Evolutionary conservation across 306 rosid genomes (phyloP).

Genomic region (Acacia confusa): DNA sequence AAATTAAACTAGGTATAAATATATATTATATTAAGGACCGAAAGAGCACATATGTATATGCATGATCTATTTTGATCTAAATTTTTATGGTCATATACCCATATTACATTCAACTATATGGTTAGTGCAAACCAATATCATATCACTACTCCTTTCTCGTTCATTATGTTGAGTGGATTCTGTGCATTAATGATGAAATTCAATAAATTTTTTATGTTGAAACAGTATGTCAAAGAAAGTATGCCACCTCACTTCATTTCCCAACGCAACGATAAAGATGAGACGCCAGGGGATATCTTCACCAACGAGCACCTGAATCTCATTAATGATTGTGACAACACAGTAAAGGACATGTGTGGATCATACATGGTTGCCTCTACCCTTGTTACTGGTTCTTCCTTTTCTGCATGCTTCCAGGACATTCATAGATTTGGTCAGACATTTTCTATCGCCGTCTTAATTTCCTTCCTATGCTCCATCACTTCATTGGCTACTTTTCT

Average conservation of each 20-base stretch:
- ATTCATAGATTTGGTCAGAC: background rate
- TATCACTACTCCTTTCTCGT: too few species aligned
- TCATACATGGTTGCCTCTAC: slow-evolving; percentile 21
- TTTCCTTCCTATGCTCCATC: background rate
- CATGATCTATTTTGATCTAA: too few species aligned
- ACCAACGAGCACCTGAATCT: background rate
- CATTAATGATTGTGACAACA: background rate
- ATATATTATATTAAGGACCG: too few species aligned
- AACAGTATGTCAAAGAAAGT: background rate
- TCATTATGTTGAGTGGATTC: background rate
- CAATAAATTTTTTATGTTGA: background rate
- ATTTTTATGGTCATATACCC: too few species aligned
- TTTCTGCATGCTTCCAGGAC: background rate
- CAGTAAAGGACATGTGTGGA: background rate
- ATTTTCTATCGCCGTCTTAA: background rate
- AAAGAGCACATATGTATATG: too few species aligned
- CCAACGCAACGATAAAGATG: background rate
- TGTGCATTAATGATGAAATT: background rate
- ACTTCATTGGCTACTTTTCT: background rate
- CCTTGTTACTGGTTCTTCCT: background rate
- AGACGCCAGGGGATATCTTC: background rate
- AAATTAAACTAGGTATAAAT: too few species aligned
- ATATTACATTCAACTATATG: too few species aligned
- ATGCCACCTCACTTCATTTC: background rate
- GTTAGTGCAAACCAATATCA: too few species aligned